These are phyloP conservation scores for Phytophthora rubi DNA, from an alignment of 352 stramenopile genomes.

Conservation along the genomic window DNA sequence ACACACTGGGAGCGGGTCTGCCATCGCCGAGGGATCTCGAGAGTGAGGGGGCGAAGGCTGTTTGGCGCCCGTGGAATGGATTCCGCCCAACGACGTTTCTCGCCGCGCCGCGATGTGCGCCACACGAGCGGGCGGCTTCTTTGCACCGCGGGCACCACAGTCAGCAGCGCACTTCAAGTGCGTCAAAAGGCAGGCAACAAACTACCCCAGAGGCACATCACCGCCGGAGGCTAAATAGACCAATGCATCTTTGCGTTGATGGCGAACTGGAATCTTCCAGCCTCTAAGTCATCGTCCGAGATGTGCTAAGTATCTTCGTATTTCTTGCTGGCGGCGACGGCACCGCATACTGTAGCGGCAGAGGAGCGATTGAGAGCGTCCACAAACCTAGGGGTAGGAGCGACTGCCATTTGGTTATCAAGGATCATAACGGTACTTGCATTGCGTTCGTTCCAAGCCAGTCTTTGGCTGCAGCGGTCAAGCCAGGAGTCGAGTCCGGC, in stretches of 20 bases:
- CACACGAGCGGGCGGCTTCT: conserved; percentile 27
- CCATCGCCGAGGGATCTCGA: conserved; percentile 23
- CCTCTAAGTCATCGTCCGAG: neutral
- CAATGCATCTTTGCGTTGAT: neutral
- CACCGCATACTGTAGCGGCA: neutral
- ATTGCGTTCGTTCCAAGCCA: no score
- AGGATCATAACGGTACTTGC: no score
- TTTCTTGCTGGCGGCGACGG: neutral
- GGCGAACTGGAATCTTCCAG: neutral
- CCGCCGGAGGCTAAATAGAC: no score
- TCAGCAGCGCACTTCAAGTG: conserved; percentile 12
- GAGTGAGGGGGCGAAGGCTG: conserved; percentile 12
- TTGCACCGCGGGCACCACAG: conserved; percentile 9
- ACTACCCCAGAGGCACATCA: no score
- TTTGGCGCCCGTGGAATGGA: conserved; percentile 18
- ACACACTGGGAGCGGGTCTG: conserved; percentile 28
- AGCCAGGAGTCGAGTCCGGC: no score
- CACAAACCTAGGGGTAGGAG: conserved; percentile 6
- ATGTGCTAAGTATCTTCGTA: neutral
- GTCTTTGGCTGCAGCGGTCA: no score
- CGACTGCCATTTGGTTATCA: conserved; percentile 1
- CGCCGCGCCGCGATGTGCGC: conserved; percentile 23
- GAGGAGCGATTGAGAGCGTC: neutral
- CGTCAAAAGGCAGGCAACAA: neutral
- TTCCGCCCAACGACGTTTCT: conserved; percentile 21